A percentile compares a stretch with the other conserved stretches of the same genome.
These are phyloP conservation scores for Acer saccharum DNA, from an alignment of 345 rosid species.

Conservation along the genomic window DNA sequence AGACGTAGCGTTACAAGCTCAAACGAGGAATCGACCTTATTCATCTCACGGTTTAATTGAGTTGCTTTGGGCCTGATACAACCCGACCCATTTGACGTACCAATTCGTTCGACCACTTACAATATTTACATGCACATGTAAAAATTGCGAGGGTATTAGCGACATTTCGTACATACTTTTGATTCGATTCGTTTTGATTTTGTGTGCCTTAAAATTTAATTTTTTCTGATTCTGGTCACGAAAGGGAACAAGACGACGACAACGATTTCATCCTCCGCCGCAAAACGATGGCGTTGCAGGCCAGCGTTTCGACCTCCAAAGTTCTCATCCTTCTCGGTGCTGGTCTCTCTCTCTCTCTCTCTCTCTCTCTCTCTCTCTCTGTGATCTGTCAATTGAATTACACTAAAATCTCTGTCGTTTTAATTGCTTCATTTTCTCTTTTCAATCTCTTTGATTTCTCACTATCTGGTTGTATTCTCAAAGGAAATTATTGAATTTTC, in stretches of 20 bases:
- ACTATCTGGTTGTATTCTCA: not conserved
- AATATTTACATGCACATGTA: no score
- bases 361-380: no score
- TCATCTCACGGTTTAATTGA: no score
- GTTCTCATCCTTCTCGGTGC: conserved; percentile 85
- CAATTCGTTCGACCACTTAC: no score
- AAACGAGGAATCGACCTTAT: no score
- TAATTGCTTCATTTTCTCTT: not conserved
- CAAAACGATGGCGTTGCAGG: conserved; percentile 78
- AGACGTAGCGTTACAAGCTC: no score
- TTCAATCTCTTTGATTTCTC: not conserved
- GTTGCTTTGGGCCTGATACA: no score
- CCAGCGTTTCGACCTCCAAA: conserved; percentile 78
- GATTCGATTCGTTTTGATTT: no score
- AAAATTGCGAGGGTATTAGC: not conserved
- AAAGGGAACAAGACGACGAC: not conserved
- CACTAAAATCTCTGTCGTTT: not conserved
- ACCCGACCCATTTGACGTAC: no score
- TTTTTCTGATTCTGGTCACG: not conserved
- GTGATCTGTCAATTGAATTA: not conserved
- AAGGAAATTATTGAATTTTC: not conserved
- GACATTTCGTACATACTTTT: not conserved
- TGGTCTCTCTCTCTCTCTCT: conserved; percentile 40
- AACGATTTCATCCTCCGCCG: conserved; percentile 5
- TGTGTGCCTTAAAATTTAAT: no score